Evolutionary conservation across 2,329 filamentous ascomycete species (phyloP), one percentile per base, ranked within the genome.

Genomic region (Endoconidiophora polonica): DNA sequence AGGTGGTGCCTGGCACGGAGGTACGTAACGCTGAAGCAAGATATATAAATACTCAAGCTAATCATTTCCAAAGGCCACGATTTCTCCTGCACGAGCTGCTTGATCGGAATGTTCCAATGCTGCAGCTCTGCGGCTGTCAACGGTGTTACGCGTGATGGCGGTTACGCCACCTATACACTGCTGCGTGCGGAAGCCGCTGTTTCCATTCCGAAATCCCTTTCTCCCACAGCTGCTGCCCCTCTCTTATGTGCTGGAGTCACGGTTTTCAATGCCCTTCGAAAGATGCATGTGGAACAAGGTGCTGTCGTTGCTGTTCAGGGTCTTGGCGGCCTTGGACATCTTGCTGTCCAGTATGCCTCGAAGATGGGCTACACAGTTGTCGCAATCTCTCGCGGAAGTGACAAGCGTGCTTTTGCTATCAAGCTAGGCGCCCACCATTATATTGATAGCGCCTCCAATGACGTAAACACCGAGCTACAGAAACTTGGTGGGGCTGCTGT

Each of bases 321-420:
- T 12, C 68, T 90, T 2, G 79, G 86, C 46, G 85, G 84, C 1
- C 70, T 88, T 0, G 84, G 84, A 2, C 84, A 90, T 62, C 62
- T 90, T 26, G 84, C 82, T 0, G 77, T 88, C 26, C 83, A 87
- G 60, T 88, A 81, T 60, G 82, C 82, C 3, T 68, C 68, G 46
- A 78, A 79, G 63, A 86, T 87, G 82, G 84, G 84, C 3, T 87
- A 81, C 63, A 72, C 76, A 52, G 76, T 84, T 4, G 76, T 77
- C 1, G 84, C 81, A 0, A 70, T 88, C 46, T 81, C 76, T 7
- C 74, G 76, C 0, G 76, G 77, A 6, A 72, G 76, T 53, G 70
- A 68, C 56, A 90, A 90, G 69, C 73, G 72, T 54, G 72, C 77
- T 0, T 83, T 87, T 58, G 81, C 83, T 0, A 62, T 58, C 52